Base-by-base conservation (phyloP, 2,329 filamentous ascomycete genomes). In the Alternaria hordeiaustralica region DNA sequence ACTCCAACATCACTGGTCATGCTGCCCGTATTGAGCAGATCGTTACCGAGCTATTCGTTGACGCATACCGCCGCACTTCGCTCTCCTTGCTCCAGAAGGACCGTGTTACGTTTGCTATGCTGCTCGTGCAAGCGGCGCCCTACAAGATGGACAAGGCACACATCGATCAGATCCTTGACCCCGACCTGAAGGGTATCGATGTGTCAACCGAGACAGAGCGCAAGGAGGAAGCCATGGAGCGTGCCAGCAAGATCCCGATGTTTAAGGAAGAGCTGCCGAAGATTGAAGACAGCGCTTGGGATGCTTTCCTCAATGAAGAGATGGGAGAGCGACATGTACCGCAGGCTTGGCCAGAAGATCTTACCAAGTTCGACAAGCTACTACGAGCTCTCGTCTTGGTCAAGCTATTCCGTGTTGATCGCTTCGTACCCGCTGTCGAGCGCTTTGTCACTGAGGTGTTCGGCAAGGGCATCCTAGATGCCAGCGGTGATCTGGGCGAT, bases 381-480 rank as follows among this genome's bases (percentile, higher is more conserved):
- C 87, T 99, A 25, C 85, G 91, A 53, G 92, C 93, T n/a, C 87
- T 99, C 58, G 84, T 99, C 7, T 86, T 99, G 15, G 88, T 99
- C 81, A 99, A 98, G 81, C 85, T 98, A 18, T 97, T 97, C 87
- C 92, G 96, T 63, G 90, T 98, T 71, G 96, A 99, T 79, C 90
- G 96, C 45, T 97, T 99, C 73, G 92, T 99, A 13, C 96, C 96
- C 13, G 89, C 92, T 15, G 94, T 94, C 0, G 94, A 99, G 81
- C 89, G 90, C n/a, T 97, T 99, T 73, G 92, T 97, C 30, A 87
- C 88, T 10, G 86, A 90, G 8, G 93, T 98, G 6, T 97, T 99
- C 78, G 95, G 95, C 7, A 83, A 89, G 51, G 89, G 90, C 53
- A 86, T 98, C 51, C 90, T 97, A 61, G 93, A 97, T 69, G 88